Evolutionary conservation across 495 filamentous ascomycete species (phyloP).

Genomic region (Penicillium arizonense): DNA sequence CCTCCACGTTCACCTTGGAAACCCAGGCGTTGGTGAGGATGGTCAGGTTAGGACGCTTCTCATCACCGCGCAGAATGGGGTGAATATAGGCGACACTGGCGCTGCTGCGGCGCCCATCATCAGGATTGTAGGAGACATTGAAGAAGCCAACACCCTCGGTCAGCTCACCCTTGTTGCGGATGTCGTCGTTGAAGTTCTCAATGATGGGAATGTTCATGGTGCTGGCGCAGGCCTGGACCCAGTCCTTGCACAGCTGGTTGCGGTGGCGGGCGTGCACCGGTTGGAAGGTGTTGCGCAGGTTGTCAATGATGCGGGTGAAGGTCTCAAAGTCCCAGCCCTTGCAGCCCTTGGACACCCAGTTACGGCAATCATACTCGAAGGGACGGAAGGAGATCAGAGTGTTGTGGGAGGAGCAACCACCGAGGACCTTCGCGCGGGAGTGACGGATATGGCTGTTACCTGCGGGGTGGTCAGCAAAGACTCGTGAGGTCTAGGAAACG

Average conservation of each 20-base stretch:
- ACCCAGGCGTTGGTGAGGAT: constrained; percentile 81
- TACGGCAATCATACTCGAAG: constrained; percentile 73
- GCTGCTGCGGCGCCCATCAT: constrained; percentile 73
- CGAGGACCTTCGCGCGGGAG: constrained; percentile 80
- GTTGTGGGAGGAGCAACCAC: constrained; percentile 85
- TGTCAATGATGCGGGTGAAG: constrained; percentile 72
- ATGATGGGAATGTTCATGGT: constrained; percentile 74
- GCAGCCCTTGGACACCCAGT: constrained; percentile 71
- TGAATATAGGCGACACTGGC: constrained; percentile 86
- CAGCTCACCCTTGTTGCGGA: constrained; percentile 63
- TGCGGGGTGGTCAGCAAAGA: constrained; percentile 22
- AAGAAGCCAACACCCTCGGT: constrained; percentile 79
- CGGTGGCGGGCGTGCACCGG: constrained; percentile 73
- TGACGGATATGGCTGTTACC: constrained; percentile 83
- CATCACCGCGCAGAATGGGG: constrained; percentile 72
- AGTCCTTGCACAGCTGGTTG: constrained; percentile 82
- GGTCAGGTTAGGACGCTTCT: constrained; percentile 74
- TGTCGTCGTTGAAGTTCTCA: constrained; percentile 77
- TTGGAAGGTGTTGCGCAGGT: constrained; percentile 75
- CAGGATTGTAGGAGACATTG: constrained; percentile 79
- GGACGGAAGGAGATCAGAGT: constrained; percentile 83
- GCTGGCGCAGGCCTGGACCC: constrained; percentile 70
- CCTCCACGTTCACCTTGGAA: constrained; percentile 65
- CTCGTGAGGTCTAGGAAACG: neutral
- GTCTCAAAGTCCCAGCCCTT: constrained; percentile 76